Percentiles rank a stretch among this genome's conserved stretches.
These are phyloP conservation scores for Phytophthora megakarya DNA, from an alignment of 352 stramenopile species.

Conservation along the genomic window DNA sequence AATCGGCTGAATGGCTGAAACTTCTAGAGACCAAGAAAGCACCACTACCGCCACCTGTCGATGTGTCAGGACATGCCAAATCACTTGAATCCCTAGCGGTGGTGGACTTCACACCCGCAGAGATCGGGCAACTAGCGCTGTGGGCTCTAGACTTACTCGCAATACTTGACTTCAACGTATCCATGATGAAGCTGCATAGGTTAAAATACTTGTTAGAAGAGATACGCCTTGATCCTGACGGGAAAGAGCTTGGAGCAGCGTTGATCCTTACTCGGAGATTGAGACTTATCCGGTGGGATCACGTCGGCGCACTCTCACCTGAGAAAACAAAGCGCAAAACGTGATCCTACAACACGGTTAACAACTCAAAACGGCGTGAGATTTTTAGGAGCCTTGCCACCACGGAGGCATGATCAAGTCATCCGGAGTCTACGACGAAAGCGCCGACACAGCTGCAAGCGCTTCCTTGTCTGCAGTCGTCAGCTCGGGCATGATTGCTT, in stretches of 20 bases:
- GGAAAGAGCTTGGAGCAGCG: constrained; percentile 51
- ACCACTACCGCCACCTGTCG: constrained; percentile 29
- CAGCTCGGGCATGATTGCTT: constrained; percentile 72
- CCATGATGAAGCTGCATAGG: constrained; percentile 71
- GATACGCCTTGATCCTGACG: constrained; percentile 66
- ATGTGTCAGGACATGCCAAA: constrained; percentile 33
- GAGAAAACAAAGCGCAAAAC: constrained; percentile 28
- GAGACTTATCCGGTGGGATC: constrained; percentile 70
- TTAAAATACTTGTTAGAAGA: constrained; percentile 80
- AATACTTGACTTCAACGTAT: constrained; percentile 69
- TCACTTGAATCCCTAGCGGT: constrained; percentile 51
- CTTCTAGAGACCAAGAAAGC: constrained; percentile 44
- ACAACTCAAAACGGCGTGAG: constrained; percentile 28
- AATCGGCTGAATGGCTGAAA: constrained; percentile 41
- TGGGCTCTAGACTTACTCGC: constrained; percentile 77
- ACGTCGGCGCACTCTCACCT: constrained; percentile 42
- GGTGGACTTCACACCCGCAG: constrained; percentile 67
- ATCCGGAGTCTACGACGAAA: constrained; percentile 42
- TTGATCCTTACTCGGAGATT: constrained; percentile 69
- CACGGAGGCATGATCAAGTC: constrained; percentile 1
- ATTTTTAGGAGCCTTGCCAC: constrained; percentile 18
- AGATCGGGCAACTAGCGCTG: constrained; percentile 71
- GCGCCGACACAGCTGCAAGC: constrained; percentile 50
- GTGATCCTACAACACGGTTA: constrained; percentile 18
- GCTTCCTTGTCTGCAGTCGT: constrained; percentile 71